Percentiles rank a stretch among this genome's conserved stretches.
Conservation (phyloP, 2,329 filamentous ascomycete genomes). For the Aspergillus clavatus region DNA sequence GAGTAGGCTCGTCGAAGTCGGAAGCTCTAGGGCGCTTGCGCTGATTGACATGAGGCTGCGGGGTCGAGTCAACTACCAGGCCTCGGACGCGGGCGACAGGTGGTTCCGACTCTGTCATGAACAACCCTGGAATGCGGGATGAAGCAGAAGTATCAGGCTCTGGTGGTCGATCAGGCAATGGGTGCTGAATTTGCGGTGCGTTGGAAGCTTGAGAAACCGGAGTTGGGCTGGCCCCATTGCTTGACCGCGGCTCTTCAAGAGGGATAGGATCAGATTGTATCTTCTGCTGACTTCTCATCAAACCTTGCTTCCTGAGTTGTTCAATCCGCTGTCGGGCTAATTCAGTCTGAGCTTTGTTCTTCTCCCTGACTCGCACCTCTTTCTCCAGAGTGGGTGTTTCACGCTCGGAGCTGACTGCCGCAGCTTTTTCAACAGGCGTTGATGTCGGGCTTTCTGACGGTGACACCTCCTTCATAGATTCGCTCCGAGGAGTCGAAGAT, state of each 20-base stretch:
- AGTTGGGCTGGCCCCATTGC: neutral
- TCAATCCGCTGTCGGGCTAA: constrained; percentile 74
- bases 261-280: constrained; percentile 10
- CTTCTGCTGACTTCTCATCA: constrained; percentile 38
- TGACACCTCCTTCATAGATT: constrained; percentile 10
- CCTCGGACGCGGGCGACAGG: constrained; percentile 9
- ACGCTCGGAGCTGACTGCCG: constrained; percentile 3
- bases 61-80: constrained; percentile 15
- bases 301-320: constrained; percentile 56
- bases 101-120: constrained; percentile 38
- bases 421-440: constrained; percentile 7
- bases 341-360: constrained; percentile 64
- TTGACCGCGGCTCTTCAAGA: constrained; percentile 7
- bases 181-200: constrained; percentile 27
- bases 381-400: constrained; percentile 21
- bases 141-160: constrained; percentile 24
- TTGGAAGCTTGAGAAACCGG: constrained; percentile 4
- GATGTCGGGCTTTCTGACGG: constrained; percentile 3
- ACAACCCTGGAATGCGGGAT: constrained; percentile 50
- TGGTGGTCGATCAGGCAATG: constrained; percentile 36
- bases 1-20: constrained; percentile 60
- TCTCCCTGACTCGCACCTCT: constrained; percentile 36
- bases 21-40: constrained; percentile 63
- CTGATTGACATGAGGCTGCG: constrained; percentile 21
- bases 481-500: constrained; percentile 9